These are phyloP conservation scores for Chlorociboria aeruginascens DNA, from an alignment of 495 filamentous ascomycete species.

Conservation along the genomic window DNA sequence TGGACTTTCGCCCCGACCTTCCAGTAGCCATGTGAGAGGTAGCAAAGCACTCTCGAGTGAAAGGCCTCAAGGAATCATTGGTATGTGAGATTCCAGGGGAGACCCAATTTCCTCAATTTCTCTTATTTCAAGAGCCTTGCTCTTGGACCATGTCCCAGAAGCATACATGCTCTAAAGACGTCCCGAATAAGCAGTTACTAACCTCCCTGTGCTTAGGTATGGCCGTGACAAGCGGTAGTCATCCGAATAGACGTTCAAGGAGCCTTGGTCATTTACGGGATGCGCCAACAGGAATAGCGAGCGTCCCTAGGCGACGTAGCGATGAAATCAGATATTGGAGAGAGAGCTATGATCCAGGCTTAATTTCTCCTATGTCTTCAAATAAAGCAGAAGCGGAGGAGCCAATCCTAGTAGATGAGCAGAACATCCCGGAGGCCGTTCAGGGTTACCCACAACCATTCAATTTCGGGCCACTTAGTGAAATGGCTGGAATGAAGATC, in stretches of 20 bases:
- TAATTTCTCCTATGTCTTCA: constrained; percentile 36
- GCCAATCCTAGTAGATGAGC: constrained; percentile 14
- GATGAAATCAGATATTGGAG: constrained; percentile 48
- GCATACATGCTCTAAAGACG: too few species aligned
- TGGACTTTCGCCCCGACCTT: constrained; percentile 41
- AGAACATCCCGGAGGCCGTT: constrained; percentile 20
- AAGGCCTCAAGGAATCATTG: constrained; percentile 24
- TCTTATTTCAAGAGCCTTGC: too few species aligned
- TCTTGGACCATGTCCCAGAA: too few species aligned
- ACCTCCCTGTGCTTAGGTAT: constrained; percentile 16
- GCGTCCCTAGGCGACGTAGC: constrained; percentile 31
- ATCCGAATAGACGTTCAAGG: constrained; percentile 38
- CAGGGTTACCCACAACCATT: constrained; percentile 37
- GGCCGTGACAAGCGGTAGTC: constrained; percentile 34
- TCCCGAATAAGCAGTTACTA: too few species aligned
- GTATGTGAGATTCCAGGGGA: too few species aligned
- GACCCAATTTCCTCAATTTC: too few species aligned
- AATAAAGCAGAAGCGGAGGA: constrained; percentile 31
- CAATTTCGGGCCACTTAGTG: constrained; percentile 32
- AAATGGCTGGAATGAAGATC: constrained; percentile 40
- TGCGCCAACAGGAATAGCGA: constrained; percentile 15
- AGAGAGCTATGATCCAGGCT: constrained; percentile 35
- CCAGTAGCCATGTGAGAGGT: constrained; percentile 36
- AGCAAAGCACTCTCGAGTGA: constrained; percentile 17
- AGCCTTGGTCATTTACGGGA: constrained; percentile 40